Conservation (phyloP, 2,329 filamentous ascomycete species). For the Harringtonia aguacate region DNA sequence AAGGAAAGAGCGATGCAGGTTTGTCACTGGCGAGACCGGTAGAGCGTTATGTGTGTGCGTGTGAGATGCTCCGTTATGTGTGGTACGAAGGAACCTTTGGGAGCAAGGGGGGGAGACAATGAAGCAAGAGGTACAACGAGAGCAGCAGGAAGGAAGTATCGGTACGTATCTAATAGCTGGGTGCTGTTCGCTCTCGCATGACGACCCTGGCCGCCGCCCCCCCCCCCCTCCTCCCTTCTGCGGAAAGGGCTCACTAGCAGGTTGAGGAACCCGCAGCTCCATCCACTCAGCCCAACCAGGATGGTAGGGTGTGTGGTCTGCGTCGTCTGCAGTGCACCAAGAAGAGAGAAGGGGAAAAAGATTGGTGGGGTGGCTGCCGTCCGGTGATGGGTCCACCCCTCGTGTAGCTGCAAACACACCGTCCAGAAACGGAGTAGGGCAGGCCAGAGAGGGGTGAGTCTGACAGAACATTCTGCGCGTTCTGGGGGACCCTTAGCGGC, state of each 20-base stretch:
- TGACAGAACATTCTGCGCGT: no score
- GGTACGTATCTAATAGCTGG: neutral
- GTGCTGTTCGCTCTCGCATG: neutral
- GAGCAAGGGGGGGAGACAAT: neutral
- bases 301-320: neutral
- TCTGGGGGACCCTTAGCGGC: no score
- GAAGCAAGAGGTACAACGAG: neutral
- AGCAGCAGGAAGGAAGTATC: neutral
- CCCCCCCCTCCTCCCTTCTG: neutral
- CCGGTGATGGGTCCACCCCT: no score
- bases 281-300: conserved; percentile 4
- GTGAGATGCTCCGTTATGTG: no score
- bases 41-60: neutral
- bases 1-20: neutral
- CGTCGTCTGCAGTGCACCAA: neutral
- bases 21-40: no score
- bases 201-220: neutral
- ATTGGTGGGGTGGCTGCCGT: no score
- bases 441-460: no score
- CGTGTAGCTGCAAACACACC: no score
- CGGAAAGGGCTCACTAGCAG: neutral
- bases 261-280: neutral
- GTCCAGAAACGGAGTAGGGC: no score
- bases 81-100: neutral
- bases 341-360: neutral